Evolutionary conservation across 2,329 filamentous ascomycete species (phyloP), one percentile per base, ranked within the genome.

Genomic region (Tolypocladium sp.): DNA sequence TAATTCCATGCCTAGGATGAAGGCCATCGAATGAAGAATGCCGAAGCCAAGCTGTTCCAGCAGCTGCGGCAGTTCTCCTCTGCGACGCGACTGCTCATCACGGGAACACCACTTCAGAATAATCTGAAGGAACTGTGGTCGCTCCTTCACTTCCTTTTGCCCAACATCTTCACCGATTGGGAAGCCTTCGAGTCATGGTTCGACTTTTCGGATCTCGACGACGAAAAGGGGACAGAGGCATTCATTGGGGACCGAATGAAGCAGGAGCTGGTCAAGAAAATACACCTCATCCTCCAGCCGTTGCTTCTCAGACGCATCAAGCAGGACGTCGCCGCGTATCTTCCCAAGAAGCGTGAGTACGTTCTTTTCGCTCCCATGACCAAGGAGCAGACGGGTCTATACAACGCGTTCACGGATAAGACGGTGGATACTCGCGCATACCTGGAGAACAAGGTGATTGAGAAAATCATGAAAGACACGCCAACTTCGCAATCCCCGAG

Each of bases 311-410:
- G 94, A 1, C 83, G 94, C 22, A 83, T 99, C 63, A 99, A 99
- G 74, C 89, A 91, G 0, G 94, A 99, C 68, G 94, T 99, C 0
- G 93, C 96, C 58, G 87, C 87, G 2, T 84, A 91, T 55, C 79
- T 99, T n/a, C 94, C 94, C 0, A 95, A 93, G 74, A 99, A 99
- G 77, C 85, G 94, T 35, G 94, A 99, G 71, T 99, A 99, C 65
- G 90, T 99, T 3, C 77, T 99, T 0, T 97, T 94, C 67, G 94
- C 94, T 0, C 94, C 94, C 0, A 85, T 99, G 74, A 96, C 92
- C 0, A 83, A 86, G 30, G 91, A 94, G 65, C 94, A 99, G 69
- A 91, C 92, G 2, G 93, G 97, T 59, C 75, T 99, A 0, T 99
- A 99, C 69, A 86, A 86, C 56, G 80, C 79, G 0, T 77, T 88